These are phyloP conservation scores for Tulasnella sp. DNA, from an alignment of 768 basidiomycete species.

Conservation along the genomic window DNA sequence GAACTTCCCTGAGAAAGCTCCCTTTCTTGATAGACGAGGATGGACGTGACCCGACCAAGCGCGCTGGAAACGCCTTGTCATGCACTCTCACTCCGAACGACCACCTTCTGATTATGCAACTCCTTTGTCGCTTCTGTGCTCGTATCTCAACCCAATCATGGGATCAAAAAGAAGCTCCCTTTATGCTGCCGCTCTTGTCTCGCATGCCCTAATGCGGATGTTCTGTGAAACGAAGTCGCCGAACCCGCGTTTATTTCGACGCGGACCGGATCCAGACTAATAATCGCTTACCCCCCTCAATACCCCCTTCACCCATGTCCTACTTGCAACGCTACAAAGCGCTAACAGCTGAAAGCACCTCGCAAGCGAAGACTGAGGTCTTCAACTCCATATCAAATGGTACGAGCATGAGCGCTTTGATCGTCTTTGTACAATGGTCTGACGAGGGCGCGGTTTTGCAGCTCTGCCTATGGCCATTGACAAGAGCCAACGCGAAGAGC, in stretches of 20 bases:
- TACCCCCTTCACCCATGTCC: background rate
- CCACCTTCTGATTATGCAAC: background rate
- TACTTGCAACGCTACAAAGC: conserved; percentile 19
- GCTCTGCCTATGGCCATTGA: conserved; percentile 11
- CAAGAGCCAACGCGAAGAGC: background rate
- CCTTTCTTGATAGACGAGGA: conserved; percentile 42
- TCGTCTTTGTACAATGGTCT: background rate
- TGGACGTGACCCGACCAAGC: background rate
- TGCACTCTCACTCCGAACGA: background rate
- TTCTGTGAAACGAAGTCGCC: background rate
- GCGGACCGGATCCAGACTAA: background rate
- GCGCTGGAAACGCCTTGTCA: too few species aligned
- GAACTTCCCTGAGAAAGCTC: conserved; percentile 66
- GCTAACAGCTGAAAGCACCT: background rate
- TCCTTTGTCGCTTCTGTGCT: background rate
- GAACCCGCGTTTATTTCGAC: background rate
- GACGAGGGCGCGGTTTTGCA: background rate
- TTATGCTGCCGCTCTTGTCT: background rate
- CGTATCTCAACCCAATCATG: background rate
- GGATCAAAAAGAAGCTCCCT: background rate
- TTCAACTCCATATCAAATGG: conserved; percentile 18
- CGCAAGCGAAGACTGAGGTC: background rate
- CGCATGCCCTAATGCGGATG: background rate
- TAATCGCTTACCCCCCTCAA: background rate
- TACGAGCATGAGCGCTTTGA: background rate